Evolutionary conservation across 768 basidiomycete genomes (phyloP).

Genomic region (Collybia sordida): DNA sequence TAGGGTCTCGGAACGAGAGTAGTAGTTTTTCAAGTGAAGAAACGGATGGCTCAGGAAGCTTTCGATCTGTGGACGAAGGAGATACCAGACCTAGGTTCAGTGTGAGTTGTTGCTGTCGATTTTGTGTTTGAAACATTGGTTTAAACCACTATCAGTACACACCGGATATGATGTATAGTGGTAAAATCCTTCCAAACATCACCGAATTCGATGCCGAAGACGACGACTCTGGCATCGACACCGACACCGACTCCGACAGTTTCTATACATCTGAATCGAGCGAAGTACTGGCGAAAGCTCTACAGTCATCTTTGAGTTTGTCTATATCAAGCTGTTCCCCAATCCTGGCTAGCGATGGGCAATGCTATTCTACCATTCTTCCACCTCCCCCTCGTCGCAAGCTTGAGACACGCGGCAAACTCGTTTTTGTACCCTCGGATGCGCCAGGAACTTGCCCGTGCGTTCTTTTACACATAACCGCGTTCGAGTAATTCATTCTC

Average conservation of each 20-base stretch:
- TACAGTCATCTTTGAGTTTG: neutral
- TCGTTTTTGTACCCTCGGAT: constrained; percentile 14
- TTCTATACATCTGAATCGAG: constrained; percentile 10
- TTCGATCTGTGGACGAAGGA: too few relatives aligned
- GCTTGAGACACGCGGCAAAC: constrained; percentile 15
- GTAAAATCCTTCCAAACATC: constrained; percentile 15
- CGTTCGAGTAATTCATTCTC: neutral
- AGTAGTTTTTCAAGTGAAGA: too few relatives aligned
- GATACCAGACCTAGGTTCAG: too few relatives aligned
- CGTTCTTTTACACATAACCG: constrained; percentile 1
- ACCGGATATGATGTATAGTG: neutral
- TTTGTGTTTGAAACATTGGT: too few relatives aligned
- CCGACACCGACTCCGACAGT: constrained; percentile 8
- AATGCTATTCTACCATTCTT: constrained; percentile 9
- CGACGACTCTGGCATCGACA: neutral
- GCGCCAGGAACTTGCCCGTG: constrained; percentile 17
- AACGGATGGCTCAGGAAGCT: too few relatives aligned
- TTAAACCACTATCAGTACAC: too few relatives aligned
- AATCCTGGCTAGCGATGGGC: neutral
- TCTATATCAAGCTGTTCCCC: neutral
- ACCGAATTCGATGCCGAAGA: constrained; percentile 8
- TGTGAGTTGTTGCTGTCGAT: too few relatives aligned
- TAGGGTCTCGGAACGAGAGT: too few relatives aligned
- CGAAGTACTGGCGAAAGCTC: constrained; percentile 1
- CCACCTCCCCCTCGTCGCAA: constrained; percentile 14